phyloP scores from a whole-genome alignment of 345 rosid genomes.

The Linum trigynum region DNA sequence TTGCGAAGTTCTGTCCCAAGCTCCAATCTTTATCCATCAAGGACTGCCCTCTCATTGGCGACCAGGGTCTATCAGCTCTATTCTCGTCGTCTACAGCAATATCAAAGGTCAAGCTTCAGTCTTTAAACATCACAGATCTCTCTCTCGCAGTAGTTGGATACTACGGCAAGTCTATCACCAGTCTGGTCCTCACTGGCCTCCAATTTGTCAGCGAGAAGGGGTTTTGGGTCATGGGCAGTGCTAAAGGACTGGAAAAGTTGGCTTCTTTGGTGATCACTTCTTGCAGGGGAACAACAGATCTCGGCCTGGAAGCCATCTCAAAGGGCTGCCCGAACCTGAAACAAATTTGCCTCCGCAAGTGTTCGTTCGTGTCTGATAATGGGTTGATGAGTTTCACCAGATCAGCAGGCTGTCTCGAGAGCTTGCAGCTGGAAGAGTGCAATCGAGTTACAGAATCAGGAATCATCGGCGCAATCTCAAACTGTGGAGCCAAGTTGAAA shows the following conservation, averaged over 20 bases:
- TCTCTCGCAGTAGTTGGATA: conserved; percentile 71
- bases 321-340: conserved; percentile 45
- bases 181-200: conserved; percentile 39
- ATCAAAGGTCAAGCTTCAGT: conserved; percentile 54
- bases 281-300: conserved; percentile 54
- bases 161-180: conserved; percentile 46
- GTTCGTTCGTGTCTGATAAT: conserved; percentile 48
- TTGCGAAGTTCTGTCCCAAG: conserved; percentile 46
- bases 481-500: conserved; percentile 42
- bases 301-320: conserved; percentile 53
- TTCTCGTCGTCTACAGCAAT: conserved; percentile 41
- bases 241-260: conserved; percentile 48
- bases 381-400: conserved; percentile 47
- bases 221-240: conserved; percentile 83
- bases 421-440: conserved; percentile 57
- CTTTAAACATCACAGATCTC: conserved; percentile 59
- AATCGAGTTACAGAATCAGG: conserved; percentile 45
- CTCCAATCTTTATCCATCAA: conserved; percentile 49
- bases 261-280: conserved; percentile 39
- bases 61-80: conserved; percentile 55
- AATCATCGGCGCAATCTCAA: conserved; percentile 36
- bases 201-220: conserved; percentile 58
- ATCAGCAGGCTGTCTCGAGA: conserved; percentile 55
- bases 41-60: conserved; percentile 66
- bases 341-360: conserved; percentile 59